Base-by-base conservation (phyloP, 345 rosid species). In the Crucihimalaya himalaica region DNA sequence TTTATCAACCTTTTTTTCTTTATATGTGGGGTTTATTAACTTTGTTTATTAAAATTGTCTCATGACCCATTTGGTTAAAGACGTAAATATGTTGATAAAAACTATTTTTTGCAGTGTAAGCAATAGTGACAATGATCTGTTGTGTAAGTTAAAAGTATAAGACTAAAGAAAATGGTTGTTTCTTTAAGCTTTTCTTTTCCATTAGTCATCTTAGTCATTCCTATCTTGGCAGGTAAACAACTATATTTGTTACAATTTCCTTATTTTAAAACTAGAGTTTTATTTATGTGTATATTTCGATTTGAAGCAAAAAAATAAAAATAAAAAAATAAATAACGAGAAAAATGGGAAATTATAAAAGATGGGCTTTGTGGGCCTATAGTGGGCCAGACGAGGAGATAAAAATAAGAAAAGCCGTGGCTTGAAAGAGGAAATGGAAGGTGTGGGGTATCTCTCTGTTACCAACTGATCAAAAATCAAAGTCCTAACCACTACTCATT, bases 401-500 rank as follows among this genome's bases (percentile, higher is more conserved):
- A 10, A 23, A 47, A 20, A 1, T 32, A 10, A 68, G 6, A 55
- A 66, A 34, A 57, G 16, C 60, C 53, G 67, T 18, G 39, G 66
- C 6, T 35, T 65, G 8, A 4, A 55, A 37, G 53, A 66, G 59
- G 60, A 47, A 55, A 47, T 46, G 71, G 67, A 64, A 56, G 76
- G 80, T 70, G 76, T 56, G 51, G 76, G 72, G 68, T 77, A n/a
- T 58, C 67, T 54, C 71, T 76, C 76, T 8, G 23, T 5, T 55
- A 76, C 79, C 79, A 69, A 54, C 57, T 43, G 57, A 63, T 63
- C 70, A 29, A 34, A 69, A 50, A 63, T 63, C 70, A 29, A 34
- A 69, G 65, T 62, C 73, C 50, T 61, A 75, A 75, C 79, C 56
- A 68, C 79, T 75, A 75, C 79, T 68, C 57, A 68, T 75, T 52